Evolutionary conservation across 345 rosid species (phyloP), one percentile per base, ranked within the genome.

Genomic region (Populus tremula): DNA sequence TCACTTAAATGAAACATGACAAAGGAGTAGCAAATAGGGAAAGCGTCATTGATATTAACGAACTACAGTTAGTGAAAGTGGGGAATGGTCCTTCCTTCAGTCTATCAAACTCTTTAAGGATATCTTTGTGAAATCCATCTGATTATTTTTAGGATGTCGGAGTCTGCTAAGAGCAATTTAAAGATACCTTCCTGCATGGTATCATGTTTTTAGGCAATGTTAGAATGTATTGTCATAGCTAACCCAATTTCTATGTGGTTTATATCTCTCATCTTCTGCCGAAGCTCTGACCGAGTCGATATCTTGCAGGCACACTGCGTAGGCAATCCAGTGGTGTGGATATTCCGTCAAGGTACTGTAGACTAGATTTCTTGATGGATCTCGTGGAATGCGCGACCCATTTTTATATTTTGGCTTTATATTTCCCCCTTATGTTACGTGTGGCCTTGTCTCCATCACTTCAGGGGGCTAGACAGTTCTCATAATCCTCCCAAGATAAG

Each of bases 321-420:
- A 89, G 94, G 83, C 99, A 88, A 86, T 77, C 87, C 83, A 93
- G 96, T 63, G 91, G 95, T 20, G 82, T 81, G 17, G 96, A 93
- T 78, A 82, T 91, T 71, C 69, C 83, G 72, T 85, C 91, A 71
- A 87, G 94, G 98, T 91, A 81, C 10, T 77, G 41, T 21, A 70
- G 74, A 14, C 31, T 20, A 63, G n/a, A 63, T 29, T 29, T 80
- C 53, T 77, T 73, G 47, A 59, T 29, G n/a, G 45, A 67, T 67
- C n/a, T 12, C 50, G 8, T 29, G 6, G 49, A 54, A 50, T 0
- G 25, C 5, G 56, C 8, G 31, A 25, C 43, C 21, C 13, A 31
- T 56, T 33, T 9, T 16, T 1, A 38, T 7, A 38, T 20, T 23
- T 12, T 68, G 27, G 23, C 35, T 76, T 67, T 53, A 4, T 18